phyloP scores from a whole-genome alignment of 352 stramenopile species.

The Globisporangium yorkense region DNA sequence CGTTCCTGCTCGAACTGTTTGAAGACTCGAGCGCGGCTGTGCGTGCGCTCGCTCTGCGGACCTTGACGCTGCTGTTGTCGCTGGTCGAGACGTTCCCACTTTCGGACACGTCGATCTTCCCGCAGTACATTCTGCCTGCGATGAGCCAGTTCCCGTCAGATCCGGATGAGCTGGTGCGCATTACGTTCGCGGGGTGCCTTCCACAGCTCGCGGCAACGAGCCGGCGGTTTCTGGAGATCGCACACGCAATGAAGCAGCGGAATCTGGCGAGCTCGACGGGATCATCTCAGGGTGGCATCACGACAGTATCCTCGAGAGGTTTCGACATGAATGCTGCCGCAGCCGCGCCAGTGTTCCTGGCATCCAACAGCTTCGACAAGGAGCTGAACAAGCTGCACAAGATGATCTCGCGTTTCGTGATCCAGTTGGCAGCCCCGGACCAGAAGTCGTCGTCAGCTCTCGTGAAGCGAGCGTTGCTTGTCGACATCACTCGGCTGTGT shows the following conservation, averaged over 20 bases:
- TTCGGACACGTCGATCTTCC: conserved; percentile 95
- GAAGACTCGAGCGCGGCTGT: conserved; percentile 91
- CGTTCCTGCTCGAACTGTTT: conserved; percentile 90
- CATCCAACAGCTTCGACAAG: conserved; percentile 89
- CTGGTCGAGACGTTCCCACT: conserved; percentile 90
- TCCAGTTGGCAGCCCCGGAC: conserved; percentile 89
- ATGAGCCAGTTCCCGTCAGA: conserved; percentile 89
- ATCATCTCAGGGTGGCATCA: conserved; percentile 17
- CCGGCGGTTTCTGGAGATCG: conserved; percentile 92
- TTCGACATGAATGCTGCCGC: conserved; percentile 20
- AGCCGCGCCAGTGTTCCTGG: conserved; percentile 36
- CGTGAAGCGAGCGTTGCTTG: conserved; percentile 92
- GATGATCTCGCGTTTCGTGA: conserved; percentile 92
- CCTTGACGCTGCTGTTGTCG: conserved; percentile 86
- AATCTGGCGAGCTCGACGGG: conserved; percentile 37
- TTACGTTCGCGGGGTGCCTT: conserved; percentile 94
- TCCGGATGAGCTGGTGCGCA: conserved; percentile 89
- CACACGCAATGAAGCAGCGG: conserved; percentile 81
- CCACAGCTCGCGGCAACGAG: conserved; percentile 90
- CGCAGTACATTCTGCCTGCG: conserved; percentile 94
- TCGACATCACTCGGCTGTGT: conserved; percentile 93
- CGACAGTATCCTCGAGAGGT: conserved; percentile 27
- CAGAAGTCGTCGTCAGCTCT: conserved; percentile 89
- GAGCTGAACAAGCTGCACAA: conserved; percentile 91
- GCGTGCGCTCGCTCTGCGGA: conserved; percentile 85